These are phyloP conservation scores for Annulohypoxylon bovei DNA, from an alignment of 495 filamentous ascomycete genomes.

Conservation along the genomic window DNA sequence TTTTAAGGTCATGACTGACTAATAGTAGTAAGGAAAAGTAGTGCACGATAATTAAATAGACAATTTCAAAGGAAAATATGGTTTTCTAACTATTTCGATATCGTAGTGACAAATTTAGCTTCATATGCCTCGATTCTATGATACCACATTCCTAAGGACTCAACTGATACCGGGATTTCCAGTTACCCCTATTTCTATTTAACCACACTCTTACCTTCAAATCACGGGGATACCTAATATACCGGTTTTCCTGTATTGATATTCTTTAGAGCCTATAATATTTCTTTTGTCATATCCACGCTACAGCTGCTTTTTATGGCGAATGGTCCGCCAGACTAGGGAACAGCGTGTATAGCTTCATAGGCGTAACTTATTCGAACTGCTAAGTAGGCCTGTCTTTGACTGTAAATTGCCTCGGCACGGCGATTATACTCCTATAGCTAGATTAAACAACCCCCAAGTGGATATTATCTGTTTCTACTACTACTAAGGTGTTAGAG, in stretches of 20 bases:
- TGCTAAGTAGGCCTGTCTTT: background rate
- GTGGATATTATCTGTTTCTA: background rate
- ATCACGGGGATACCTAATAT: background rate
- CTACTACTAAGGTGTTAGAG: background rate
- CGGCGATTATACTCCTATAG: background rate
- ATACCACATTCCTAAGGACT: background rate
- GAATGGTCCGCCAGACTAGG: too few relatives aligned
- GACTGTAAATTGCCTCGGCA: background rate
- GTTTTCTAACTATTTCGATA: background rate
- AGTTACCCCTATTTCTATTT: background rate
- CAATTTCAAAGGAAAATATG: background rate
- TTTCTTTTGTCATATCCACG: background rate
- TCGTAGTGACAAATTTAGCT: background rate
- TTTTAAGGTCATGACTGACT: constrained; percentile 3
- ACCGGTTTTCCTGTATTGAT: background rate
- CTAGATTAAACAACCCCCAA: too few relatives aligned
- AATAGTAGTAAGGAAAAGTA: background rate
- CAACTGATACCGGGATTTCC: background rate
- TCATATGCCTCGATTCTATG: background rate
- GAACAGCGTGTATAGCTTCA: background rate
- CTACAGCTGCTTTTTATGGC: too few relatives aligned
- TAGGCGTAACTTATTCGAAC: background rate
- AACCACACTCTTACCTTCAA: background rate
- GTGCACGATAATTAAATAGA: constrained; percentile 1
- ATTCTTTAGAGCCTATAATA: background rate